Base-by-base conservation (phyloP, 2,329 filamentous ascomycete genomes). In the Mycosphaerella arachidis region DNA sequence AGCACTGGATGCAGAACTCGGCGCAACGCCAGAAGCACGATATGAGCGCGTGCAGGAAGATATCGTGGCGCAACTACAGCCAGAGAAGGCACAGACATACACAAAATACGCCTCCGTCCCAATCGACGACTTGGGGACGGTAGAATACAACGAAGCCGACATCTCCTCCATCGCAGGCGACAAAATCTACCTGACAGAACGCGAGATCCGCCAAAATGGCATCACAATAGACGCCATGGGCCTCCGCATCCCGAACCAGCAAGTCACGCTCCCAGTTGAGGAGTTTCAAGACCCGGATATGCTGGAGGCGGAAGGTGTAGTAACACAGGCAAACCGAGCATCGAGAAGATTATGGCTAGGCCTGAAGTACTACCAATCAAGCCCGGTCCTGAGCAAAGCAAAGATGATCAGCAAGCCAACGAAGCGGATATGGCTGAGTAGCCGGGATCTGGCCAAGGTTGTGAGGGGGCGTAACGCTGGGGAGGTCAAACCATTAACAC, bases 331-430 rank as follows among this genome's bases (percentile, higher is more conserved):
- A 27, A 96, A 95, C 76, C 84, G 91, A 40, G 84, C 91, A 4
- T 82, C 80, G 43, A 83, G 90, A 72, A 82, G 92, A 61, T 78
- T 97, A 66, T 97, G 92, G 92, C 77, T 97, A 12, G 91, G 91
- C 1, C 79, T 96, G 70, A 96, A 96, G 79, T 96, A 96, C 82
- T 90, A 85, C 84, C 86, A 92, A 67, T 89, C 89, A 71, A 81
- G 87, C 74, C 91, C 92, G 6, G 91, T 96, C 24, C 77, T 97
- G 66, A 81, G 80, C 63, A 82, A 84, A 65, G 82, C 93, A 70
- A 74, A 76, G 53, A 74, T 88, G 71, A 79, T 96, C 61, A 88
- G 84, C 70, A 93, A 87, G 75, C 89, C 91, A 9, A 92, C 84
- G 69, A 82, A 91, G 65, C 76, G 85, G 67, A 83, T 95, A 72